These are phyloP conservation scores for Mycena epipterygia DNA, from an alignment of 768 basidiomycete species.

Conservation along the genomic window DNA sequence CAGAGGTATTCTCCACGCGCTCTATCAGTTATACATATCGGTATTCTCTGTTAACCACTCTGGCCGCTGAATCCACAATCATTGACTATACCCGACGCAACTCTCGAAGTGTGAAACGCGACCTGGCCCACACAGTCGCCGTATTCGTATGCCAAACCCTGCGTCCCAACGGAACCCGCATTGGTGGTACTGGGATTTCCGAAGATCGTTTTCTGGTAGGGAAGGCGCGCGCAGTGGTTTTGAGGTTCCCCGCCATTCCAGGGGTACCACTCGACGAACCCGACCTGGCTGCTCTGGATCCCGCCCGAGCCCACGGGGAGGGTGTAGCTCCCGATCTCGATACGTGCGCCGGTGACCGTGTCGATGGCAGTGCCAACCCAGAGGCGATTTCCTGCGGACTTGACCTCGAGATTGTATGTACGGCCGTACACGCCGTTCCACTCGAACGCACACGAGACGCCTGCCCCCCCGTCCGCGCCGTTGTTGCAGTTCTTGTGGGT, in stretches of 20 bases:
- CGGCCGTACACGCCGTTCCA: conserved; percentile 22
- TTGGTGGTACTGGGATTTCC: conserved; percentile 8
- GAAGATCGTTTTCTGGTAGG: conserved; percentile 11
- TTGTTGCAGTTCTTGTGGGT: conserved; percentile 9
- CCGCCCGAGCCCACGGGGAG: conserved; percentile 11
- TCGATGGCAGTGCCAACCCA: conserved; percentile 27
- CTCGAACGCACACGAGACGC: conserved; percentile 25
- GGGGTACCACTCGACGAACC: conserved; percentile 32
- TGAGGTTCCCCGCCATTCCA: conserved; percentile 14
- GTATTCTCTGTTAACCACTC: not conserved
- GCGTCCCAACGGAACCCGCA: not conserved
- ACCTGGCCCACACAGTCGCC: conserved; percentile 16
- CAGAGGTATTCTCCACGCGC: too few relatives aligned
- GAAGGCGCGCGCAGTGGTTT: conserved; percentile 12
- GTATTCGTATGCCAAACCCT: conserved; percentile 5
- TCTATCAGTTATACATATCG: too few relatives aligned
- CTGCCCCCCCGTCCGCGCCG: conserved; percentile 17
- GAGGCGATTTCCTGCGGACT: not conserved
- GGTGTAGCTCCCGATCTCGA: conserved; percentile 22
- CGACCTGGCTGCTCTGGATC: conserved; percentile 10
- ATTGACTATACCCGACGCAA: not conserved
- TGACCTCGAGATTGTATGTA: conserved; percentile 14
- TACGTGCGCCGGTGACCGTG: conserved; percentile 1
- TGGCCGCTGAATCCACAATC: not conserved
- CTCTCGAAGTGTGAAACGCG: too few relatives aligned